Conservation (phyloP, 2,329 filamentous ascomycete genomes). For the Trichoderma citrinoviride region DNA sequence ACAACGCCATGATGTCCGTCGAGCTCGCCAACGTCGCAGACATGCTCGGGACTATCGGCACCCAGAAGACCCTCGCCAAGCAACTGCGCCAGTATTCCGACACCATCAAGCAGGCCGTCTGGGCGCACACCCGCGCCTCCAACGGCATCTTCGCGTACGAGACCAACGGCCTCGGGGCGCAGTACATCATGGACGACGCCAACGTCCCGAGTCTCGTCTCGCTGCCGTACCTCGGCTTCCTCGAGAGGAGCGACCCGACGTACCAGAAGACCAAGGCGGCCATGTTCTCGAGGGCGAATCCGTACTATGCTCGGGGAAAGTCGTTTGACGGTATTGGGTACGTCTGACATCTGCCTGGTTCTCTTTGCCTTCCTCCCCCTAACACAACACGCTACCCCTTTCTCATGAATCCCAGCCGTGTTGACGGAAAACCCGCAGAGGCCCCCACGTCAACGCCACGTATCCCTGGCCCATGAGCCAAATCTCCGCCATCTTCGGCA, state of each 20-base stretch:
- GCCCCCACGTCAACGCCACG: constrained; percentile 60
- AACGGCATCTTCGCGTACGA: constrained; percentile 74
- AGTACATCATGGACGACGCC: constrained; percentile 53
- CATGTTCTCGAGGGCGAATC: constrained; percentile 72
- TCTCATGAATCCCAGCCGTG: neutral
- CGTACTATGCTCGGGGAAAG: constrained; percentile 57
- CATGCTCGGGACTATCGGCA: constrained; percentile 65
- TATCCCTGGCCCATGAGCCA: constrained; percentile 57
- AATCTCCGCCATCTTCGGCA: constrained; percentile 53
- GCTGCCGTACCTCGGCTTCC: constrained; percentile 62
- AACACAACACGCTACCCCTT: too few species aligned
- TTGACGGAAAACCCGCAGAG: constrained; percentile 41
- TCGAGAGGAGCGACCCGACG: constrained; percentile 56
- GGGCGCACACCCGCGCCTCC: constrained; percentile 40
- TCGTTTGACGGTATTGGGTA: constrained; percentile 31
- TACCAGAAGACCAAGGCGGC: constrained; percentile 80
- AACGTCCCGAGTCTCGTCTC: constrained; percentile 67
- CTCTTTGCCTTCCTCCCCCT: too few species aligned
- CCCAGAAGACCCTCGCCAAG: constrained; percentile 61
- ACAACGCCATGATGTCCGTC: constrained; percentile 42
- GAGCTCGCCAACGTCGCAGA: constrained; percentile 58
- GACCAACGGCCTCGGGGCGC: constrained; percentile 68
- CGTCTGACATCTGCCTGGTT: constrained; percentile 9
- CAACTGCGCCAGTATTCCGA: constrained; percentile 43
- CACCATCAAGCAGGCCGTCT: constrained; percentile 68